Percentiles rank a stretch among this genome's conserved stretches.
phyloP scores from a whole-genome alignment of 768 basidiomycete genomes.

The Leucocoprinus birnbaumii region DNA sequence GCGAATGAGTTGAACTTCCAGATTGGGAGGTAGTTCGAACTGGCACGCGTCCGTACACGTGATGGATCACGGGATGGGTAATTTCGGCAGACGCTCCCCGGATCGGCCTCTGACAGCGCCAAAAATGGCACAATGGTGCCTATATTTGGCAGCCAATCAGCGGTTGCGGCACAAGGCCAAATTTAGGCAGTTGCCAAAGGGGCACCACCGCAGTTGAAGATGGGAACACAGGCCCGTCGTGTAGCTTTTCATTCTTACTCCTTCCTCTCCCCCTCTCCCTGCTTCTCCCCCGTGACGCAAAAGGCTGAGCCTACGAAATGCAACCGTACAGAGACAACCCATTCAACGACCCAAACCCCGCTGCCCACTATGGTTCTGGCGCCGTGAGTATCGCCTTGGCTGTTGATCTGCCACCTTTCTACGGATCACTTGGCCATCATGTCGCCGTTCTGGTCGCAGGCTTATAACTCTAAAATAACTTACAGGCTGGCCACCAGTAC shows the following conservation, averaged over 20 bases:
- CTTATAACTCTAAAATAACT: neutral
- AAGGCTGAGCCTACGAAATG: neutral
- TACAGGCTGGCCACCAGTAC: slow-evolving; percentile 8
- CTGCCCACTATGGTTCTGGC: neutral
- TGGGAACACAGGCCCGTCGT: neutral
- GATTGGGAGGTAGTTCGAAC: slow-evolving; percentile 30
- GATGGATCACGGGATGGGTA: slow-evolving; percentile 17
- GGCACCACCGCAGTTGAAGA: neutral
- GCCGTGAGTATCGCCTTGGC: neutral
- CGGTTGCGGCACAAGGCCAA: neutral
- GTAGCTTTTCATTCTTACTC: neutral
- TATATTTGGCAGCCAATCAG: neutral
- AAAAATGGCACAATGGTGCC: neutral
- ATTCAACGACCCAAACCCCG: neutral
- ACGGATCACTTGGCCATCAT: neutral
- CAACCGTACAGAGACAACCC: slow-evolving; percentile 8
- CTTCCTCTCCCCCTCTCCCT: neutral
- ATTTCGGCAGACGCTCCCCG: too few species aligned
- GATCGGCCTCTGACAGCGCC: too few species aligned
- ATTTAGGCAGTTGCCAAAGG: neutral
- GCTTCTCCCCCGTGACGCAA: too few species aligned
- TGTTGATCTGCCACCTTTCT: neutral
- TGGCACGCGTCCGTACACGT: slow-evolving; percentile 30
- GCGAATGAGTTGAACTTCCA: slow-evolving; percentile 24
- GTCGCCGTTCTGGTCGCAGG: neutral